Percentiles rank a stretch among this genome's conserved stretches.
Conservation (phyloP, 106 monocot species). For the Platanthera zijinensis region DNA sequence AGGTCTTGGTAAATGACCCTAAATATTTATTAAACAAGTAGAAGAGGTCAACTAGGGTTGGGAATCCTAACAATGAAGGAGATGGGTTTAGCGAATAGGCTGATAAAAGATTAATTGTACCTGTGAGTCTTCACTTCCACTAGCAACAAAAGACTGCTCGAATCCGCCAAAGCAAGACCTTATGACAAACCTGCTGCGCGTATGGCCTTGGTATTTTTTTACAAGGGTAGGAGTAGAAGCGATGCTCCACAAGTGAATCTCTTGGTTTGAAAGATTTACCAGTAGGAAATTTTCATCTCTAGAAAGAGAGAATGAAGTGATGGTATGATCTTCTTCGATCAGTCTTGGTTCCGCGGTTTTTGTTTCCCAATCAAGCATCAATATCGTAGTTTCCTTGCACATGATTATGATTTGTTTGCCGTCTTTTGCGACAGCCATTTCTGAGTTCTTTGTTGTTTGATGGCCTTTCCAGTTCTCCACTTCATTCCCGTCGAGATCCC, state of each 20-base stretch:
- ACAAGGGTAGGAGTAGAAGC: slow-evolving; percentile 23
- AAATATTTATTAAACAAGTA: no score
- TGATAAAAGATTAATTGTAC: slow-evolving; percentile 18
- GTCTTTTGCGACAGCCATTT: slow-evolving; percentile 52
- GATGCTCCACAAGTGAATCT: slow-evolving; percentile 81
- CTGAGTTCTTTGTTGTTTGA: slow-evolving; percentile 41
- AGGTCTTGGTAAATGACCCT: no score
- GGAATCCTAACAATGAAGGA: no score
- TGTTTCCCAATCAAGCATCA: slow-evolving; percentile 41
- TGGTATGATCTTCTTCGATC: slow-evolving; percentile 58
- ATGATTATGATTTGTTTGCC: slow-evolving; percentile 37
- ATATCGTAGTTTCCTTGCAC: slow-evolving; percentile 39
- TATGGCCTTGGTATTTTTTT: slow-evolving; percentile 54
- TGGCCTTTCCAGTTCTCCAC: slow-evolving; percentile 52
- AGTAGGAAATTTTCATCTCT: slow-evolving; percentile 60
- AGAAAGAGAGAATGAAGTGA: slow-evolving; percentile 68
- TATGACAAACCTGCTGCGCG: slow-evolving; percentile 49
- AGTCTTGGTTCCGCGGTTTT: slow-evolving; percentile 20
- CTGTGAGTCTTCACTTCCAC: slow-evolving; percentile 93
- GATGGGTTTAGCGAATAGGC: no score
- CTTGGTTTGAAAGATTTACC: slow-evolving; percentile 51
- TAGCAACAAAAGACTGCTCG: slow-evolving; percentile 60
- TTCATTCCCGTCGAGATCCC: slow-evolving; percentile 58
- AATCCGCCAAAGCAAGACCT: slow-evolving; percentile 83
- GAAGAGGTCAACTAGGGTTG: no score